Evolutionary conservation across 2,329 filamentous ascomycete genomes (phyloP).

Genomic region (Cytospora piceicola): DNA sequence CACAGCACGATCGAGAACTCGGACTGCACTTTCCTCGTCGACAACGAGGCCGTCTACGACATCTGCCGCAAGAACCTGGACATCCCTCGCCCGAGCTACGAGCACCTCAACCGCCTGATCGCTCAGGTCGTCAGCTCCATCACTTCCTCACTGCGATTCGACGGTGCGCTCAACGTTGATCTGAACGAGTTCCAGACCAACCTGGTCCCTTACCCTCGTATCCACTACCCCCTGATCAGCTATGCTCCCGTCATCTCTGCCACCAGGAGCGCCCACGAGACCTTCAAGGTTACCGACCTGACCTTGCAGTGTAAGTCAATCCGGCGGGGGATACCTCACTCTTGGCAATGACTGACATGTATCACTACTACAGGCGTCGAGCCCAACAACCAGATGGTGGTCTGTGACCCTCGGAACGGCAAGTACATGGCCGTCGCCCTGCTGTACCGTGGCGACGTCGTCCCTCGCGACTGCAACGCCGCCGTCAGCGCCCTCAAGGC

Average conservation of each 20-base stretch:
- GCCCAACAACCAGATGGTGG: conserved; percentile 80
- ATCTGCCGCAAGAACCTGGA: conserved; percentile 75
- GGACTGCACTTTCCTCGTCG: conserved; percentile 78
- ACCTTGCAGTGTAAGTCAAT: conserved; percentile 69
- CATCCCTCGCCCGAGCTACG: conserved; percentile 69
- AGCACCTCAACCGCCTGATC: conserved; percentile 74
- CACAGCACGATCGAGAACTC: conserved; percentile 78
- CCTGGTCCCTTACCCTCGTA: conserved; percentile 73
- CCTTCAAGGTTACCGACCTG: conserved; percentile 81
- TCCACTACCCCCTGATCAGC: conserved; percentile 75
- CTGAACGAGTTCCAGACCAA: conserved; percentile 81
- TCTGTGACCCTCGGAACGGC: conserved; percentile 73
- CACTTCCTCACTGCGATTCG: conserved; percentile 72
- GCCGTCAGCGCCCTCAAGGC: conserved; percentile 71
- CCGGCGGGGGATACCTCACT: background rate
- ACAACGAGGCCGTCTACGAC: conserved; percentile 76
- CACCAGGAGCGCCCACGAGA: conserved; percentile 80
- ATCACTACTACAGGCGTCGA: conserved; percentile 62
- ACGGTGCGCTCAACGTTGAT: conserved; percentile 74
- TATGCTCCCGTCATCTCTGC: conserved; percentile 73
- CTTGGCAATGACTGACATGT: conserved; percentile 35
- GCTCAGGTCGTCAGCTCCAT: conserved; percentile 77
- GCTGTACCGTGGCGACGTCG: conserved; percentile 72
- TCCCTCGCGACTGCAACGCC: conserved; percentile 70
- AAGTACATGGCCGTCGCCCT: conserved; percentile 78